Conservation (phyloP, 495 filamentous ascomycete genomes). For the Neurospora sp. region DNA sequence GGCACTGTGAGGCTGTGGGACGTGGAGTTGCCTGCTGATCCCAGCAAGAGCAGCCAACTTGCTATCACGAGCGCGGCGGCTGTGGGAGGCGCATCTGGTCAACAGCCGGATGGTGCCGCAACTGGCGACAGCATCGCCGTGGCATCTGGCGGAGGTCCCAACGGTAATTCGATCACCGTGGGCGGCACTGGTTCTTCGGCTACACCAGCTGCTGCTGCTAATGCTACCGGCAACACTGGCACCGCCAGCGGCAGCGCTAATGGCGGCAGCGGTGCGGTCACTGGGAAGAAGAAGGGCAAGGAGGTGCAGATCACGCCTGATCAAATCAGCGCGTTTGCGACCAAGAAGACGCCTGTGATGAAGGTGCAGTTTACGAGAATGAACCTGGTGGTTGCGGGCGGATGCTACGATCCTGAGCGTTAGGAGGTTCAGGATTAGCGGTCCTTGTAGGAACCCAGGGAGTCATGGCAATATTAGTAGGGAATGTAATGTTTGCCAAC, state of each 20-base stretch:
- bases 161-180: conserved; percentile 24
- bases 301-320: conserved; percentile 84
- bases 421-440: conserved; percentile 5
- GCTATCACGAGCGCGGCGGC: conserved; percentile 1
- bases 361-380: conserved; percentile 88
- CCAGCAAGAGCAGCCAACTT: conserved; percentile 25
- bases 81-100: conserved; percentile 35
- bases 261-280: conserved; percentile 32
- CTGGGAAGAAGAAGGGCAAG: conserved; percentile 75
- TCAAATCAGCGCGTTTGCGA: conserved; percentile 85
- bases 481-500: neutral
- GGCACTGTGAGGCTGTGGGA: conserved; percentile 92
- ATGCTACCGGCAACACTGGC: conserved; percentile 21
- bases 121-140: conserved; percentile 40
- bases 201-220: conserved; percentile 15
- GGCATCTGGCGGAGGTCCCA: conserved; percentile 23
- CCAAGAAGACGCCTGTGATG: conserved; percentile 90
- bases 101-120: conserved; percentile 45
- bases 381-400: conserved; percentile 82
- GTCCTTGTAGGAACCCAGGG: neutral
- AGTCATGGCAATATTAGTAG: neutral
- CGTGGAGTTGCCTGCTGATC: conserved; percentile 52
- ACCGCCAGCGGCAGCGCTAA: conserved; percentile 20
- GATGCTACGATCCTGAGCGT: conserved; percentile 55
- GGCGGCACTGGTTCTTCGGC: conserved; percentile 18